phyloP scores from a whole-genome alignment of 1,139 yeast species.

The Pichia sp. region DNA sequence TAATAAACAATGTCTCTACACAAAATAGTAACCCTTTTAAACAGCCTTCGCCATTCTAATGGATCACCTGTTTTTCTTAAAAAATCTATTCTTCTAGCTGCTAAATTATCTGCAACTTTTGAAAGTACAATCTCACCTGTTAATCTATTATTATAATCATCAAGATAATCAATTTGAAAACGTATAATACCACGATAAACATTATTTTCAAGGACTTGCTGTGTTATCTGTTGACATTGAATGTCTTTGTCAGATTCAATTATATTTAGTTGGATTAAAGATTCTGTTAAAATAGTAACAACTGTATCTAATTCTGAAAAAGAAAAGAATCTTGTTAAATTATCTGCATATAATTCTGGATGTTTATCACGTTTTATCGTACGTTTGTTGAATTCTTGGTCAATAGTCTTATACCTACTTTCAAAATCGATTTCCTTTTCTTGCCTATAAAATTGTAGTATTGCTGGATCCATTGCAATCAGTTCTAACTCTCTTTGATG shows the following conservation, averaged over 20 bases:
- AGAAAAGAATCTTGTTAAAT: conserved; percentile 46
- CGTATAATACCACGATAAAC: conserved; percentile 27
- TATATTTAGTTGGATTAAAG: conserved; percentile 38
- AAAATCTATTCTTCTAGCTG: conserved; percentile 43
- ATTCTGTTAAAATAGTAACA: conserved; percentile 34
- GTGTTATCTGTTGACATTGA: conserved; percentile 20
- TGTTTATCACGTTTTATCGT: conserved; percentile 15
- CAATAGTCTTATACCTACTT: conserved; percentile 22
- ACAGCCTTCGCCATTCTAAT: conserved; percentile 59
- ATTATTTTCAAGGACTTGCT: conserved; percentile 17
- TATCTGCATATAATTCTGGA: conserved; percentile 32
- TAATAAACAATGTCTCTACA: conserved; percentile 47
- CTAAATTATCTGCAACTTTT: conserved; percentile 30
- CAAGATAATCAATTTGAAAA: conserved; percentile 39
- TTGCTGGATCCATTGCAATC: conserved; percentile 43
- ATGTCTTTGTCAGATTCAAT: conserved; percentile 20
- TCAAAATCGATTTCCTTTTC: conserved; percentile 9
- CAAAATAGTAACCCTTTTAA: conserved; percentile 45
- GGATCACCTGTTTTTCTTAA: conserved; percentile 55
- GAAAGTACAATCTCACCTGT: conserved; percentile 42
- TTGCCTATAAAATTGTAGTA: conserved; percentile 36
- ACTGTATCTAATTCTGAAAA: conserved; percentile 38
- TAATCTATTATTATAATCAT: conserved; percentile 40
- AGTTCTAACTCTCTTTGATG: conserved; percentile 30
- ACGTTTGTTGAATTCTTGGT: conserved; percentile 18